A percentile compares a stretch with the other conserved stretches of the same genome.
Conservation (phyloP, 805 yeast species). For the Kregervanrija pseudodelftensis region DNA sequence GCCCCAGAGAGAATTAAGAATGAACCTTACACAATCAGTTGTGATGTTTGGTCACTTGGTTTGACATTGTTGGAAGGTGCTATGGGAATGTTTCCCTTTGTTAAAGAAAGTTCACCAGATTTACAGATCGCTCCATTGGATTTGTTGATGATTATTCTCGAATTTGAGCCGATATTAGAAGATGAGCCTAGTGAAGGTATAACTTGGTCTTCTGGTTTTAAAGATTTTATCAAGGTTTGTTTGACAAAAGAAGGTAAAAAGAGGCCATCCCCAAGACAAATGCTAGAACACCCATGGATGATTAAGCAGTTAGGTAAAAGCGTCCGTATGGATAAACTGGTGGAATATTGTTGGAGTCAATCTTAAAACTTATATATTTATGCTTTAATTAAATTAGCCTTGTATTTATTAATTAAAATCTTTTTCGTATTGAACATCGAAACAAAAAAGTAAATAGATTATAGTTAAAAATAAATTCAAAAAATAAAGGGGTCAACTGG, state of each 20-base stretch:
- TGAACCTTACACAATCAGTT: constrained; percentile 88
- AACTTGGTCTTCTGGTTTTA: constrained; percentile 75
- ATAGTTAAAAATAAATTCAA: no score
- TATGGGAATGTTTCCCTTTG: constrained; percentile 81
- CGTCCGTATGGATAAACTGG: constrained; percentile 84
- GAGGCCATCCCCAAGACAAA: constrained; percentile 89
- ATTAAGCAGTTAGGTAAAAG: constrained; percentile 62
- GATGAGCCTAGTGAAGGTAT: constrained; percentile 76
- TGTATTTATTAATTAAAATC: no score
- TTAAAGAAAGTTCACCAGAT: constrained; percentile 20
- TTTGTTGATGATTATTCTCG: constrained; percentile 69
- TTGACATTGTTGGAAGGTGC: constrained; percentile 90
- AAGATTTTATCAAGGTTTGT: constrained; percentile 75
- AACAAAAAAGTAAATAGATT: no score
- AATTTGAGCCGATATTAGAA: constrained; percentile 69
- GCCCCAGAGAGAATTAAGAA: constrained; percentile 98
- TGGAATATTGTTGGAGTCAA: constrained; percentile 59
- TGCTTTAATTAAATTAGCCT: no score
- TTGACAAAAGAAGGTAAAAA: constrained; percentile 70
- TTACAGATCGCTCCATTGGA: constrained; percentile 77
- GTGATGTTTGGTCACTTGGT: constrained; percentile 97
- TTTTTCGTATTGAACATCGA: no score
- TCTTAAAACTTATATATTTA: no score
- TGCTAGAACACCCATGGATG: constrained; percentile 93
- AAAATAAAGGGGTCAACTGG: constrained; percentile 30